Evolutionary conservation across 2,329 filamentous ascomycete species (phyloP).

Genomic region (Talaromyces sp.): DNA sequence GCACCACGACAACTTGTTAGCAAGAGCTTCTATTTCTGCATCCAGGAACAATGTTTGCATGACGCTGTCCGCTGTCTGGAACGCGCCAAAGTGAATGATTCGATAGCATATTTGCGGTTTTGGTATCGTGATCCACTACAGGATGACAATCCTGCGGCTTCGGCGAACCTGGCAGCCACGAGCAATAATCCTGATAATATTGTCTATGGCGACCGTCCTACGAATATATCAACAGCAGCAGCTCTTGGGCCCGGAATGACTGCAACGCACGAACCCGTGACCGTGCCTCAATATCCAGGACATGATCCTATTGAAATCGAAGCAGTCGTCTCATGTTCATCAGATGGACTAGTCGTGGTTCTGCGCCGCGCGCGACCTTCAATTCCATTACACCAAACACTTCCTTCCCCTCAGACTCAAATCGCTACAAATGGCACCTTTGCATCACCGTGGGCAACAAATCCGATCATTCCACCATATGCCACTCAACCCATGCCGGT

Average conservation of each 20-base stretch:
- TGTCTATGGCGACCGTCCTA: neutral
- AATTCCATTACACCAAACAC: conserved; percentile 50
- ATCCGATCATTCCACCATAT: conserved; percentile 53
- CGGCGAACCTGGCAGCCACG: no score
- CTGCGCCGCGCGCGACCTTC: conserved; percentile 69
- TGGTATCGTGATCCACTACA: conserved; percentile 73
- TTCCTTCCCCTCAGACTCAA: conserved; percentile 38
- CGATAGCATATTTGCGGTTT: conserved; percentile 84
- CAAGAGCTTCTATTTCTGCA: conserved; percentile 84
- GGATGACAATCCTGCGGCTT: conserved; percentile 26
- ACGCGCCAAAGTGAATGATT: conserved; percentile 84
- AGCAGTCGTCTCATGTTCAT: conserved; percentile 87
- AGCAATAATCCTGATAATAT: neutral
- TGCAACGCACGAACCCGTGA: neutral
- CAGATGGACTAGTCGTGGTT: conserved; percentile 80
- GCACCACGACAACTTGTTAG: conserved; percentile 66
- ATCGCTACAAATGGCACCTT: conserved; percentile 64
- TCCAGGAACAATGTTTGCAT: conserved; percentile 70
- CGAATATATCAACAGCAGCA: neutral
- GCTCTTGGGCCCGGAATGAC: neutral
- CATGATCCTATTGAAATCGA: conserved; percentile 58
- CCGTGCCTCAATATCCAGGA: conserved; percentile 25
- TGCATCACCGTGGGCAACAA: conserved; percentile 73
- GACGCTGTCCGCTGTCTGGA: conserved; percentile 78
- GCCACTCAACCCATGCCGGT: conserved; percentile 22